Base-by-base conservation (phyloP, 257 asterid genomes). In the Nicotiana noctiflora region DNA sequence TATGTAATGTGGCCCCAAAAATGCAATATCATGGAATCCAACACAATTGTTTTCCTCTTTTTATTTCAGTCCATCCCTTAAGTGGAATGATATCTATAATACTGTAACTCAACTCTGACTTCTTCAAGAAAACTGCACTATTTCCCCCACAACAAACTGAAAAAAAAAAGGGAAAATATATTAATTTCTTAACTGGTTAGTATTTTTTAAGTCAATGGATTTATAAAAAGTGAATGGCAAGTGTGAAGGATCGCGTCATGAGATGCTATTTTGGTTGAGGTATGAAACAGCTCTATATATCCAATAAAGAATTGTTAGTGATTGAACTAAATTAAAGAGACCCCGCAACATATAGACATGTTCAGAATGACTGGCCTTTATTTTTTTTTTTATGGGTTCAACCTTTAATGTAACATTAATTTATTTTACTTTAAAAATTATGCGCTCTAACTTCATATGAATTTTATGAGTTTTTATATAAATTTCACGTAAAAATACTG, bases 211-310 rank as follows among this genome's bases (percentile, higher is more conserved):
- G 61, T 23, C 23, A 23, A 46, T 3, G 55, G 37, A 72, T 46
- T 72, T 72, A 40, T 40, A 23, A 46, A 72, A 19, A 25, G 59
- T 46, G 59, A 74, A 74, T 74, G 61, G 12, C 40, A 7, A 72
- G 78, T 46, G 78, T 49, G 78, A 23, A 72, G 78, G 27, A 49
- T 49, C 40, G 78, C 78, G 78, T 72, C 78, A 72, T 40, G 77
- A 68, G 56, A 19, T 72, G 21, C 59, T 3, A 46, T 46, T 72
- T 72, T 46, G 57, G 60, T 46, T 72, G 37, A 21, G 4, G 37
- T 32, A 44, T 17, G 77, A 9, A 44, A 46, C 21, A 46, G 6
- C 23, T 49, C 37, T 13, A 14, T 72, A 72, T 23, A 46, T 74
- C 15, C 8, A 46, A 23, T 49, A 49, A 74, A 72, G 14, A 49